These are phyloP conservation scores for Gnomoniopsis sp. DNA, from an alignment of 2,329 filamentous ascomycete species.

Conservation along the genomic window DNA sequence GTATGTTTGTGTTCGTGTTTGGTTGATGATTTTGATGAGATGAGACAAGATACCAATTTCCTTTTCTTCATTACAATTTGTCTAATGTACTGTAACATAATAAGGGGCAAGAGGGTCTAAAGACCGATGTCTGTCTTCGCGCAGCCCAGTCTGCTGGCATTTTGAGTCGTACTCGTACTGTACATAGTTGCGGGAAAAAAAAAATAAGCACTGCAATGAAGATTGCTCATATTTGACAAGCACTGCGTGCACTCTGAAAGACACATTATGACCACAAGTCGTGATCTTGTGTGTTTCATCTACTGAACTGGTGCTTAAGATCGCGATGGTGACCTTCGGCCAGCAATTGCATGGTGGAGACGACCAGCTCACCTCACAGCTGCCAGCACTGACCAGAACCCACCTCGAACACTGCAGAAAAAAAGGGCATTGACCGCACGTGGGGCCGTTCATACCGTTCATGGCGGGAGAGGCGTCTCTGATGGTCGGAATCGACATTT, in stretches of 20 bases:
- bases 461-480: neutral
- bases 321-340: too few species aligned
- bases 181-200: too few species aligned
- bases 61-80: neutral
- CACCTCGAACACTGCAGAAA: neutral
- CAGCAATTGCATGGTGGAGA: neutral
- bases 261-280: too few species aligned
- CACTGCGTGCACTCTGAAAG: too few species aligned
- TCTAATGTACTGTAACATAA: constrained; percentile 2
- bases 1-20: neutral
- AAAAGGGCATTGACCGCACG: neutral
- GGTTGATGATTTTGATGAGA: neutral
- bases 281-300: neutral
- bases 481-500: neutral
- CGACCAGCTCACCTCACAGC: constrained; percentile 14
- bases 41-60: constrained; percentile 14
- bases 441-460: neutral
- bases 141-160: neutral
- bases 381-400: constrained; percentile 1
- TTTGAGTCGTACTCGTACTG: neutral
- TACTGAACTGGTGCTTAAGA: too few species aligned
- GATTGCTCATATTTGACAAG: too few species aligned
- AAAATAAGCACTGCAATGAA: too few species aligned
- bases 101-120: neutral
- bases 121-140: neutral